Evolutionary conservation across 2,329 filamentous ascomycete genomes (phyloP), one percentile per base, ranked within the genome.

Genomic region (Fusarium penzigii): DNA sequence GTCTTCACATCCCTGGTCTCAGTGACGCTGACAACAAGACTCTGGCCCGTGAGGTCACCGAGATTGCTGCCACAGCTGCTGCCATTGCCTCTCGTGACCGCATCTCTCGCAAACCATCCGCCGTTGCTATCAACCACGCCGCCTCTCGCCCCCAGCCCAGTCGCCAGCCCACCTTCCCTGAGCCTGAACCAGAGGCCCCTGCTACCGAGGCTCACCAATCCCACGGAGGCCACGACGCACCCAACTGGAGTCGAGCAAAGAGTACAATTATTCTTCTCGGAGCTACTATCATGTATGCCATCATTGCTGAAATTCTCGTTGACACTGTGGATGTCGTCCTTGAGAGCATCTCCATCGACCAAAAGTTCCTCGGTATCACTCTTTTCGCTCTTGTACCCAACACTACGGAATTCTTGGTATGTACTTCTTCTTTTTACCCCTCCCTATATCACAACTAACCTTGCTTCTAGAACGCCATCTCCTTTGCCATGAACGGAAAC

Each of bases 401-500:
- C 75, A 97, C 94, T 1, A 99, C 94, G 1, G 94, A 99, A 69
- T 99, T 99, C 69, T 72, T 99, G 78, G 89, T 93, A 80, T 75
- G 86, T 16, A 63, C 16, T 29, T 42, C 9, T 17, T 25, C 7
- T 7, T 11, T 25, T 14, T 11, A 5, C 9, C 20, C 4, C 7
- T 11, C 4, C 13, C 5, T 36, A 9, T 36, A 20, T 20, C 29
- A n/a, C 36, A 32, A 42, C 56, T 57, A 52, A 61, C 52, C 40
- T 6, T 2, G 7, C 20, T 12, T 13, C 1, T 29, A 92, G 86
- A 99, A 99, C 72, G 94, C 93, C 69, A 99, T 99, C 53, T 97
- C 92, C 1, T 99, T 99, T 70, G 94, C 94, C 48, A 99, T 99
- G 93, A 97, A 99, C 68, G 94, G 94, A 54, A 99, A 99, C 71